Base-by-base conservation (phyloP, 495 filamentous ascomycete species). In the Corynascus novoguineensis region DNA sequence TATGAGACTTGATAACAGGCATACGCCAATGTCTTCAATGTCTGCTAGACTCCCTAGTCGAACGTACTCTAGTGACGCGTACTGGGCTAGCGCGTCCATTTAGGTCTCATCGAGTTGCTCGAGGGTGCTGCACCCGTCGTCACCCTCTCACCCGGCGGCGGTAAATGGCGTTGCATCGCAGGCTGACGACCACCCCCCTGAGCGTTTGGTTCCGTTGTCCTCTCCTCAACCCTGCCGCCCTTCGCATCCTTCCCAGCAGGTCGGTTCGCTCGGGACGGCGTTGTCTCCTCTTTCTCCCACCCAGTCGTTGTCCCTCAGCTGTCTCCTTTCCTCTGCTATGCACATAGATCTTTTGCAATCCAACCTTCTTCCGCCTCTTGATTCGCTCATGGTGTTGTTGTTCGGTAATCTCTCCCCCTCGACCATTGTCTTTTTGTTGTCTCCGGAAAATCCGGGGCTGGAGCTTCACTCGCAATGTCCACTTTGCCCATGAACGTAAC, bases 101-200 rank as follows among this genome's bases (percentile, higher is more conserved):
- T 10, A 38, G 35, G 35, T 12, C 4, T 31, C 5, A 5, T 31
- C 29, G n/a, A n/a, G n/a, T n/a, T 10, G 5, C 35, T 45, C 45
- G 17, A 25, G 48, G 31, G 48, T 37, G 21, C 47, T 24, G 47
- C 47, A 35, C 32, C 31, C 48, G 31, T 49, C 22, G 27, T 32
- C 28, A 9, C 44, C 25, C 15, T 7, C 42, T 22, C 11, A 11
- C 25, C n/a, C 42, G 37, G 5, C 24, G 10, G 25, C 17, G 21
- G 28, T 19, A 41, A 17, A 11, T 25, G 52, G 41, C 15, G 53
- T 46, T 38, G 21, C 42, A 47, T 42, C 3, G 53, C 53, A 46
- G 22, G 42, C 53, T 46, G 19, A 55, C 29, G 27, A 27, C 9
- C 28, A 15, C 38, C 7, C n/a, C 6, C 6, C 22, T 25, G 7